A percentile compares a stretch with the other conserved stretches of the same genome.
Conservation (phyloP, 495 filamentous ascomycete genomes). For the Penicillium antarcticum region DNA sequence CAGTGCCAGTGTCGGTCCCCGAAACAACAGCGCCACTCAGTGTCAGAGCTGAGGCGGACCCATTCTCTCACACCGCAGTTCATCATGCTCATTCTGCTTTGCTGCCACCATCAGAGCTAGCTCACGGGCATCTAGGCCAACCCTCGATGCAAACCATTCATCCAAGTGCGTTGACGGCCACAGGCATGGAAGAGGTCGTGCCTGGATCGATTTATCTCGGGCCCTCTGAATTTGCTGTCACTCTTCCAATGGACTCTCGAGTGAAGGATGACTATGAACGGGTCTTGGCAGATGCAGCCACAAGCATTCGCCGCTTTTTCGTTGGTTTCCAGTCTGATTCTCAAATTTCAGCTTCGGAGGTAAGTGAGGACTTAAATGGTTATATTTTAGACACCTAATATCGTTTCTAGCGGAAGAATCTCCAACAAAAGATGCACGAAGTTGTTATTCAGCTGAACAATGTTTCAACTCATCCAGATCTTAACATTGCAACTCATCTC, state of each 20-base stretch:
- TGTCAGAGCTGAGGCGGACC: conserved; percentile 30
- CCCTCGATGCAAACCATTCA: conserved; percentile 39
- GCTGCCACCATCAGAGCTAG: conserved; percentile 18
- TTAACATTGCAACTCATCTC: conserved; percentile 43
- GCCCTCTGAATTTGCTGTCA: conserved; percentile 40
- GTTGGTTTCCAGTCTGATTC: conserved; percentile 10
- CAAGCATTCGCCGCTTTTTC: conserved; percentile 27
- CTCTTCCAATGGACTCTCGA: conserved; percentile 45
- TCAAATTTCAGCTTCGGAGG: conserved; percentile 16
- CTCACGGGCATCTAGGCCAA: conserved; percentile 6
- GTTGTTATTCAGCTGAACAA: conserved; percentile 44
- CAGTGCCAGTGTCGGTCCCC: conserved; percentile 21
- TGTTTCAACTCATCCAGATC: conserved; percentile 51
- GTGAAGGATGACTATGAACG: conserved; percentile 43
- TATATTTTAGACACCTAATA: conserved; percentile 5
- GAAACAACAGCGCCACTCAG: conserved; percentile 37
- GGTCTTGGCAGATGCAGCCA: conserved; percentile 24
- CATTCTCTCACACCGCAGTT: conserved; percentile 15
- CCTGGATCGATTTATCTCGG: conserved; percentile 43
- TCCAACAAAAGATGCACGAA: conserved; percentile 31
- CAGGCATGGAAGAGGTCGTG: conserved; percentile 18
- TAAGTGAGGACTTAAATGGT: conserved; percentile 1
- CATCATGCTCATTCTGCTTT: conserved; percentile 20
- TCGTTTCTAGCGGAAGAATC: conserved; percentile 13
- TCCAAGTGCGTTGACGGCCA: conserved; percentile 39